A percentile compares a stretch with the other conserved stretches of the same genome.
These are phyloP conservation scores for Podochytrium sp. DNA, from an alignment of 192 early-diverging fungal genomes.

Conservation along the genomic window DNA sequence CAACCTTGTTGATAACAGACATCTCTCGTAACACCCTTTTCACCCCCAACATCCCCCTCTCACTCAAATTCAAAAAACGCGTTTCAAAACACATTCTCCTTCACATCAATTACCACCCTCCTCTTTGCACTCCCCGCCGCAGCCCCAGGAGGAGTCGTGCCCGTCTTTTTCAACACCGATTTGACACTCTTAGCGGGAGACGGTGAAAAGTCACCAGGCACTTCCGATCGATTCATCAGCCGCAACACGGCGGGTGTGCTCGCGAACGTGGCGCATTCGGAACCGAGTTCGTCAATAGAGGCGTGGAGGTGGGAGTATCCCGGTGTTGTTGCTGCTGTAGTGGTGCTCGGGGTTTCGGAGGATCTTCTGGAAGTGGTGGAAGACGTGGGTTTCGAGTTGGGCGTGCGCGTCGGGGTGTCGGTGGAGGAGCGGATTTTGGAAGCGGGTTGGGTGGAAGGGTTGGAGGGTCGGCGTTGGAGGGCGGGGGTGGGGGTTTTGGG, in stretches of 20 bases:
- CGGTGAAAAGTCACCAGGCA: not conserved
- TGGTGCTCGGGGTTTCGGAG: no score
- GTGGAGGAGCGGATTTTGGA: not conserved
- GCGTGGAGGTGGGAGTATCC: not conserved
- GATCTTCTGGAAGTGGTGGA: no score
- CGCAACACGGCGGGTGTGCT: conserved; percentile 3
- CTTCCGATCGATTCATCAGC: not conserved
- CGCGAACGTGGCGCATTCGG: conserved; percentile 13
- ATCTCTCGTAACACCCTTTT: not conserved
- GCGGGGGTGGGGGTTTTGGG: not conserved
- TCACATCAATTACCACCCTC: conserved; percentile 6
- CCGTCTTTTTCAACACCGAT: conserved; percentile 3
- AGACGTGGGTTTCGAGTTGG: not conserved
- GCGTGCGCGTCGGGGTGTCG: not conserved
- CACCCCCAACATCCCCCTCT: not conserved
- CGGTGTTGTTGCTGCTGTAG: not conserved
- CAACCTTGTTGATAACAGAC: not conserved
- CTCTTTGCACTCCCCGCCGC: not conserved
- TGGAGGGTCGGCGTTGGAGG: not conserved
- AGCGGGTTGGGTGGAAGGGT: not conserved
- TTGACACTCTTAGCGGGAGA: not conserved
- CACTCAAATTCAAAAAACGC: not conserved
- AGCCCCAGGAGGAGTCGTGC: not conserved
- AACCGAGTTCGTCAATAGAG: not conserved
- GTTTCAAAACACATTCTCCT: not conserved